A percentile compares a stretch with the other conserved stretches of the same genome.
These are phyloP conservation scores for Penicillium flavigenum DNA, from an alignment of 495 filamentous ascomycete species.

Conservation along the genomic window DNA sequence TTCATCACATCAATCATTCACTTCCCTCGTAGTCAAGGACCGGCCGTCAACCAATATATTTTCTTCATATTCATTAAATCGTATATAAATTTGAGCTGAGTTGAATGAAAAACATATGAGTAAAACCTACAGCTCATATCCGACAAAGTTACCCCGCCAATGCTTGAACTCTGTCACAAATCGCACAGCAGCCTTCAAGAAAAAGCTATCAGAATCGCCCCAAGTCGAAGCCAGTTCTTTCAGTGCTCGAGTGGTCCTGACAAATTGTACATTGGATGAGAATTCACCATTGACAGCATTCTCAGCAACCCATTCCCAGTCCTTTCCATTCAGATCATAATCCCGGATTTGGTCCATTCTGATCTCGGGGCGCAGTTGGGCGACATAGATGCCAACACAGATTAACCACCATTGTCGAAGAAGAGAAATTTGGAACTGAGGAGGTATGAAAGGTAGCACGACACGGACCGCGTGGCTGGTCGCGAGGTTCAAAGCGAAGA, in stretches of 20 bases:
- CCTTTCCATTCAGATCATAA: slow-evolving; percentile 58
- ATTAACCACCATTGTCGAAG: slow-evolving; percentile 89
- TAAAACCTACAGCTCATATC: slow-evolving; percentile 2
- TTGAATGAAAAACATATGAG: neutral
- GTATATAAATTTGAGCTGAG: neutral
- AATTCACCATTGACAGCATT: slow-evolving; percentile 64
- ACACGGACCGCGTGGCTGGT: slow-evolving; percentile 85
- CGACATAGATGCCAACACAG: slow-evolving; percentile 72
- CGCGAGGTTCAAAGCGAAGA: slow-evolving; percentile 76
- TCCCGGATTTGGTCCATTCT: slow-evolving; percentile 60
- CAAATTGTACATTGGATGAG: slow-evolving; percentile 74
- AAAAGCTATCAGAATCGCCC: slow-evolving; percentile 76
- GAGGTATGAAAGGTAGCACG: slow-evolving; percentile 74
- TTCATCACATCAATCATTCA: neutral
- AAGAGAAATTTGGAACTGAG: slow-evolving; percentile 66
- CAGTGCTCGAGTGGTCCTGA: slow-evolving; percentile 77
- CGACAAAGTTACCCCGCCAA: slow-evolving; percentile 62
- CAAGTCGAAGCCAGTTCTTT: slow-evolving; percentile 74
- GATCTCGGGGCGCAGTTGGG: slow-evolving; percentile 69
- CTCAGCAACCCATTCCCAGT: slow-evolving; percentile 74
- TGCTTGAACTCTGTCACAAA: slow-evolving; percentile 76
- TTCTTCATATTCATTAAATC: neutral
- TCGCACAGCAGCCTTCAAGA: slow-evolving; percentile 73
- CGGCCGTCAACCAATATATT: neutral
- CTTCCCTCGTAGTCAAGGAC: neutral